Base-by-base conservation (phyloP, 257 asterid species). In the Plectranthus barbatus region DNA sequence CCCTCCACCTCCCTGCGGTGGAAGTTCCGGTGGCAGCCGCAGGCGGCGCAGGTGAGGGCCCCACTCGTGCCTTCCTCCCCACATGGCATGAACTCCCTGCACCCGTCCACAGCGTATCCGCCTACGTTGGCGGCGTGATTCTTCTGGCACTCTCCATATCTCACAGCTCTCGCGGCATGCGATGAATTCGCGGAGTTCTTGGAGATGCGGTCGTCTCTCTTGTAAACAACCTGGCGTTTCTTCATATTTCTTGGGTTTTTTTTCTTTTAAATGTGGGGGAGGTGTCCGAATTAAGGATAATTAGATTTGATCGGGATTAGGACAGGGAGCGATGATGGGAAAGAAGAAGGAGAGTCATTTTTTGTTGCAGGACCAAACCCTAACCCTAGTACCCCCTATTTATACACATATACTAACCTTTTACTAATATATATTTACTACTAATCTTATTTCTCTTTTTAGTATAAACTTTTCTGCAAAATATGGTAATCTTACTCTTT, bases 91-190 rank as follows among this genome's bases (percentile, higher is more conserved):
- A 86, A 91, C 31, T 91, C 98, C 79, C 92, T 62, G 91, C 98
- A 91, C 6, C 98, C 96, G 49, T 91, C 98, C 33, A 91, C 94
- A 7, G 94, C 96, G 66, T 84, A 79, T 9, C 98, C 95, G 5
- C 98, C 98, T 0, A 86, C 84, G 6, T 74, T 67, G 0, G 98
- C 95, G 0, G 98, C 98, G 69, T 88, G 94, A 15, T 91, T 91
- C 81, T 76, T 91, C 59, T 91, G 98, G 73, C 96, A 91, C 83
- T 91, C 96, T 0, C 71, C 85, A 15, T 85, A 91, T 39, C 90
- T 65, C 48, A 82, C 90, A 0, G 65, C 62, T 23, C 80, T 55
- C 3, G 65, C 77, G 0, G 82, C 29, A 3, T 39, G 73, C 0
- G 83, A 76, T 0, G 86, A 79, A 53, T 76, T 73, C 0, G 71